Evolutionary conservation across 2,329 filamentous ascomycete genomes (phyloP).

Genomic region (Ceratocystis harringtonii): DNA sequence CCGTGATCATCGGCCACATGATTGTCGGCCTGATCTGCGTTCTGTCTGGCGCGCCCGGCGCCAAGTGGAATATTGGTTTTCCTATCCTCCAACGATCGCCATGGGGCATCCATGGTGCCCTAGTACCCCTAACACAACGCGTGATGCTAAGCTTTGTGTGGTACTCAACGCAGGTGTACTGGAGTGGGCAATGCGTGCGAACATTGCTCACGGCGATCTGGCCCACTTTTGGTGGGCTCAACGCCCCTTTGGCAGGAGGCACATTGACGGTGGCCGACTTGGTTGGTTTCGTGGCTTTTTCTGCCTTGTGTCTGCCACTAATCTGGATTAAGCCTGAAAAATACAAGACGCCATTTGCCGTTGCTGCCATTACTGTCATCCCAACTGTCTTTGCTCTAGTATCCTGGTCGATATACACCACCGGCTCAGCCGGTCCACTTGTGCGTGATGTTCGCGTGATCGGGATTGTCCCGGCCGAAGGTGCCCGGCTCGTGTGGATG

Average conservation of each 20-base stretch:
- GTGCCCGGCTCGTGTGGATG: slow-evolving; percentile 21
- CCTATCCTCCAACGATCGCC: slow-evolving; percentile 27
- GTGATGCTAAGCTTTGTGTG: slow-evolving; percentile 37
- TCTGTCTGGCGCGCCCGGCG: slow-evolving; percentile 26
- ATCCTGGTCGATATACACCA: slow-evolving; percentile 32
- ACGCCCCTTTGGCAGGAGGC: slow-evolving; percentile 25
- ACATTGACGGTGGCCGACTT: slow-evolving; percentile 27
- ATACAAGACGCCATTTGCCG: slow-evolving; percentile 32
- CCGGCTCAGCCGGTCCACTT: slow-evolving; percentile 29
- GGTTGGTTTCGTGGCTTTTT: slow-evolving; percentile 27
- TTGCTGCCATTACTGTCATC: slow-evolving; percentile 31
- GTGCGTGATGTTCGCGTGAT: slow-evolving; percentile 23
- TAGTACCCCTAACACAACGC: slow-evolving; percentile 30
- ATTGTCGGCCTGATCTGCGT: slow-evolving; percentile 31
- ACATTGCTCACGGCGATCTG: slow-evolving; percentile 32
- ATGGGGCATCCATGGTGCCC: slow-evolving; percentile 29
- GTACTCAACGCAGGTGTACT: slow-evolving; percentile 30
- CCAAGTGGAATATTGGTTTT: slow-evolving; percentile 31
- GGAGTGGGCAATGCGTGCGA: slow-evolving; percentile 23
- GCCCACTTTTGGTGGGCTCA: slow-evolving; percentile 30
- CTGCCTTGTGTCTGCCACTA: slow-evolving; percentile 30
- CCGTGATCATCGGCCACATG: slow-evolving; percentile 30
- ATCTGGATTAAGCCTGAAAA: slow-evolving; percentile 35
- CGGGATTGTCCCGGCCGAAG: slow-evolving; percentile 18
- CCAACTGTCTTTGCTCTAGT: slow-evolving; percentile 28